Evolutionary conservation across 2,329 filamentous ascomycete genomes (phyloP), one percentile per base, ranked within the genome.

Genomic region (Neofusicoccum sp.): DNA sequence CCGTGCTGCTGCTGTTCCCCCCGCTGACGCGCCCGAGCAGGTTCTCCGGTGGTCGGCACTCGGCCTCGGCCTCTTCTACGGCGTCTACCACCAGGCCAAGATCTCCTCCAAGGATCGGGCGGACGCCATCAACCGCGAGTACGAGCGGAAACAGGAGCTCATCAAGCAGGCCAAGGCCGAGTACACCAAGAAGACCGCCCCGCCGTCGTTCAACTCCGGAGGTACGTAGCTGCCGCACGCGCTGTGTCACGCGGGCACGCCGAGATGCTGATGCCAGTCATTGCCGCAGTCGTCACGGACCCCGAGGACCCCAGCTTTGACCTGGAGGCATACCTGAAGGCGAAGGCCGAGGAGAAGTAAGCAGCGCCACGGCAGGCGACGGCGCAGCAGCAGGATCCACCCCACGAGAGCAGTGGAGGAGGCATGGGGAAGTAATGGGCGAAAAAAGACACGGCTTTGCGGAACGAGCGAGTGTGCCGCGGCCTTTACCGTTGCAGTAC

Each of bases 41-140:
- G 93, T 99, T 78, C 86, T 98, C 78, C 93, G 95, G 80, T 99
- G 93, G 85, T 93, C 92, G 74, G 93, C 93, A 75, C 90, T 99
- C 68, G 90, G 88, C 73, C 83, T 91, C 73, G 95, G 95, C 76
- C 82, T 98, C 75, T 88, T 96, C 81, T 99, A 99, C 83, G 95
- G 95, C 77, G 87, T 96, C 82, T 90, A 88, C 79, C 93, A 96
- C 83, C 95, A 99, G 82, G 84, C 89, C 73, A 85, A 86, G 65
- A 89, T 99, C 78, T 88, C 81, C 68, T 78, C 89, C 61, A 78
- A 84, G 71, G 86, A 92, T 73, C 89, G 87, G 79, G 79, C 84
- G 64, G 82, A 87, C 68, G 85, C 88, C 70, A 84, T 86, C 70
- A 81, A 96, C 78, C 86, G 86, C 74, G 91, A 96, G 77, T 98